phyloP scores from a whole-genome alignment of 139 green algal species.

The Yamagishiella unicocca region DNA sequence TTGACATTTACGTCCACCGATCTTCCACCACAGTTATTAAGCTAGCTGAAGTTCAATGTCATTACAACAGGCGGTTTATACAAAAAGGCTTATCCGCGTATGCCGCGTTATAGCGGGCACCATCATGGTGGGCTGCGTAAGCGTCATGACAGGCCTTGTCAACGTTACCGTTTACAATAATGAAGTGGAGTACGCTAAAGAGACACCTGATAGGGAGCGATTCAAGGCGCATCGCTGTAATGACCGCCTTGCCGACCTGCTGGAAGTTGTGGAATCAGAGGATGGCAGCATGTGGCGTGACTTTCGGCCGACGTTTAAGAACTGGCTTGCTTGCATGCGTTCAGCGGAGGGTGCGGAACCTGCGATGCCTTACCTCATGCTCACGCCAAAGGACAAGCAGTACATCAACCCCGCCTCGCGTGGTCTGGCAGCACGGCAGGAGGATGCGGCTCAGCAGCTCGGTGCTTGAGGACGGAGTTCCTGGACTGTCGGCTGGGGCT shows the following conservation, averaged over 20 bases:
- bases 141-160: constrained; percentile 8
- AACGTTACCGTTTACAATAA: constrained; percentile 15
- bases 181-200: constrained; percentile 30
- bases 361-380: constrained; percentile 44
- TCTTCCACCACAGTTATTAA: too few relatives aligned
- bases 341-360: constrained; percentile 15
- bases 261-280: constrained; percentile 38
- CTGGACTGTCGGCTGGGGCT: too few relatives aligned
- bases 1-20: too few relatives aligned
- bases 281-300: constrained; percentile 26
- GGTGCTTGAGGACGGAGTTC: neutral
- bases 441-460: neutral
- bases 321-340: constrained; percentile 43
- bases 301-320: constrained; percentile 29
- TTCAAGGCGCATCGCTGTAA: constrained; percentile 46
- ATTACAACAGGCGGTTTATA: neutral
- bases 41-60: too few relatives aligned
- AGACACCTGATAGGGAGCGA: neutral
- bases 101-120: constrained; percentile 16
- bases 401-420: constrained; percentile 29
- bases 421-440: neutral
- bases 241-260: constrained; percentile 20
- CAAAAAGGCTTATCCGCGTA: neutral
- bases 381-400: constrained; percentile 32
- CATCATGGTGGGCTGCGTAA: neutral